Conservation (phyloP, 108 stramenopile genomes). For the Cyclotella sp. region DNA sequence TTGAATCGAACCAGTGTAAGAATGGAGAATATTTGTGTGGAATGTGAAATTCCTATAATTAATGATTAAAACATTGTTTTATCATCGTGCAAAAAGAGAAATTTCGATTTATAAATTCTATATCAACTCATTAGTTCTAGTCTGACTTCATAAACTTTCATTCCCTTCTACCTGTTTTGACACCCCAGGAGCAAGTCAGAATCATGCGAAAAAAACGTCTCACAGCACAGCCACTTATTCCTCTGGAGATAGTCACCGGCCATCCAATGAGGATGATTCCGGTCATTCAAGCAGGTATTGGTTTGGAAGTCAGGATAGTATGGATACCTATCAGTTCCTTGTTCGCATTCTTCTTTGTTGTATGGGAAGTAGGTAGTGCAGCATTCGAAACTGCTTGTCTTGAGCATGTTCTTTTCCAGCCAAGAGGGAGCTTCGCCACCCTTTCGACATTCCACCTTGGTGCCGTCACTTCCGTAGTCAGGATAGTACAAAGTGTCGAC, state of each 20-base stretch:
- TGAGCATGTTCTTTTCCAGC: conserved; percentile 8
- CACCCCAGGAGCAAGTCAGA: conserved; percentile 10
- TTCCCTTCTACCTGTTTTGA: background rate
- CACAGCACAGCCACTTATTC: conserved; percentile 21
- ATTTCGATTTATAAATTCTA: no score
- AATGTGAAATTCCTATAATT: no score
- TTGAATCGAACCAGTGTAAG: no score
- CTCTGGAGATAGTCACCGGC: conserved; percentile 19
- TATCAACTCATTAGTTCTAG: no score
- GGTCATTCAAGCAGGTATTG: background rate
- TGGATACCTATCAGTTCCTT: conserved; percentile 8
- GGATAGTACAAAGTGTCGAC: conserved; percentile 3
- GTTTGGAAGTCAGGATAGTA: conserved; percentile 18
- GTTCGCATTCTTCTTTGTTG: conserved; percentile 5
- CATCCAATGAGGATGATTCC: conserved; percentile 17
- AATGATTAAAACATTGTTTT: no score
- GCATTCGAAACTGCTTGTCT: conserved; percentile 12
- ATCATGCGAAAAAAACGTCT: conserved; percentile 17
- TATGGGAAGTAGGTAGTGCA: conserved; percentile 15
- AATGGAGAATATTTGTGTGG: no score
- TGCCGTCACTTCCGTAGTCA: conserved; percentile 19
- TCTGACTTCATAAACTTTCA: no score
- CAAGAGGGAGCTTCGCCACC: conserved; percentile 10
- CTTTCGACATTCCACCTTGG: background rate
- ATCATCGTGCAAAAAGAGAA: no score